These are phyloP conservation scores for Arthrobotrys musiformis DNA, from an alignment of 2,329 filamentous ascomycete genomes.

Conservation along the genomic window DNA sequence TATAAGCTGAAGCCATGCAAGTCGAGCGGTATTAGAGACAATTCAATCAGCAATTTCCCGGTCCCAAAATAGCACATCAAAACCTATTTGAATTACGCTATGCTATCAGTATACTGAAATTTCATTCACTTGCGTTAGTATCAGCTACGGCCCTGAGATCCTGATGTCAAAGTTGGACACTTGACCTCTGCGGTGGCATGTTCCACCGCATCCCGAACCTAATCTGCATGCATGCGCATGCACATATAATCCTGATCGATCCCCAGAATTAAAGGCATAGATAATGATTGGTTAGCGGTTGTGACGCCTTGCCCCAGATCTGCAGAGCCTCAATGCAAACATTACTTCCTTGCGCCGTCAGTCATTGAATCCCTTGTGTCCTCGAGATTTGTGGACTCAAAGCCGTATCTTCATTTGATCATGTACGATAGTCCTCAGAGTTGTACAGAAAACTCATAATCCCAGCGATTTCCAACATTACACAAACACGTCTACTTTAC, in stretches of 20 bases:
- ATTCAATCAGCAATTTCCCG: no score
- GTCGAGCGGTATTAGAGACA: no score
- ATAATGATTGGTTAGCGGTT: background rate
- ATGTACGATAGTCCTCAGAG: background rate
- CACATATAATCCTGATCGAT: background rate
- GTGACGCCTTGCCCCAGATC: background rate
- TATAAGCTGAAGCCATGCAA: no score
- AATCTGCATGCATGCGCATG: background rate
- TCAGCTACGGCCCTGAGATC: background rate
- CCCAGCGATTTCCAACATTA: background rate
- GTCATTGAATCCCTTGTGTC: background rate
- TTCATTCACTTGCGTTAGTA: no score
- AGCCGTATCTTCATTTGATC: no score
- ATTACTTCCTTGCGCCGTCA: background rate
- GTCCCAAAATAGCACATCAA: no score
- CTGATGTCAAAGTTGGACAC: background rate
- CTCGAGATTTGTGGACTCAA: background rate
- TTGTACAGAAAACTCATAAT: conserved; percentile 2
- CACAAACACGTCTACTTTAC: conserved; percentile 6
- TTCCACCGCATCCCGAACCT: background rate
- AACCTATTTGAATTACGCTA: no score
- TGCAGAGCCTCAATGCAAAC: conserved; percentile 3
- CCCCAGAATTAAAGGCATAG: background rate
- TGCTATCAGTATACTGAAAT: no score
- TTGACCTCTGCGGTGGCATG: background rate